Base-by-base conservation (phyloP, 495 filamentous ascomycete genomes). In the Penicillium angulare region DNA sequence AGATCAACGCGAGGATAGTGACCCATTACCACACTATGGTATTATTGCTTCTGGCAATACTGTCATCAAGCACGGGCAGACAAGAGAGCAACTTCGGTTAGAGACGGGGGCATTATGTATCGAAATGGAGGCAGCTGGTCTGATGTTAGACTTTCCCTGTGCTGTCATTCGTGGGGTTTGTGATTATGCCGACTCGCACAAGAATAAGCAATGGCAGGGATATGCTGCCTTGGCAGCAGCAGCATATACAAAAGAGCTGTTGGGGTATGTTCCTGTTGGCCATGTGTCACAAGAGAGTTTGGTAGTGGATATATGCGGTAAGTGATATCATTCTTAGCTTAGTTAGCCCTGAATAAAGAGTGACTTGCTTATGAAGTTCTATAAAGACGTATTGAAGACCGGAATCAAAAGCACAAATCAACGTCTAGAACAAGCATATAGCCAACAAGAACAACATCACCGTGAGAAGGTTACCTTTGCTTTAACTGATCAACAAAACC, bases 321-420 rank as follows among this genome's bases (percentile, higher is more conserved):
- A 43, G 40, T 41, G 20, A 41, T 13, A 22, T 40, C 17, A n/a
- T 7, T 36, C 33, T 13, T 27, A 27, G 26, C 26, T 27, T 10
- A 27, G 10, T 27, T 27, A 27, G 26, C 10, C 26, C 26, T 10
- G 26, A 27, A 27, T 27, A 27, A 27, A 27, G 5, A 10, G 26
- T 27, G 26, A 10, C 26, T 27, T 27, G 10, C 26, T 27, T 10
- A 27, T 27, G 10, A 5, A 10, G 26, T 10, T 27, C 26, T 27
- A 27, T 27, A 10, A 5, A 27, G 26, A 27, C 26, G 26, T 5
- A 10, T 27, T 27, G 26, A 27, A 27, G 26, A 10, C 26, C 26
- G 26, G 10, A 27, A 27, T 27, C 26, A 27, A 67, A 42, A 68
- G 58, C 21, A 54, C 49, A 29, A 65, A 78, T 56, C 35, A 55